Base-by-base conservation (phyloP, 768 basidiomycete species). In the Podaxis sp. region DNA sequence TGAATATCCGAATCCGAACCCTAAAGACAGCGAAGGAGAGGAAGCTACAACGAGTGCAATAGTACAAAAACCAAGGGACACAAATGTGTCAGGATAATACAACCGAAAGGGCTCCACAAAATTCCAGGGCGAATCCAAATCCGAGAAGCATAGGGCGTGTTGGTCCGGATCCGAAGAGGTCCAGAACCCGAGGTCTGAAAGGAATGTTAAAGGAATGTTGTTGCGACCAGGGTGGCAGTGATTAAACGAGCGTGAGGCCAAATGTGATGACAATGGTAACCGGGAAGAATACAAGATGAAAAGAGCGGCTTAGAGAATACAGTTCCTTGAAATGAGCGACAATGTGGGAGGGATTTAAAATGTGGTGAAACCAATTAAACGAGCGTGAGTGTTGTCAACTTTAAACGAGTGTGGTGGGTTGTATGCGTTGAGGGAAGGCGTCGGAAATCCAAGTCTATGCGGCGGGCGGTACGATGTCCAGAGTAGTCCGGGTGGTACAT, bases 261-360 rank as follows among this genome's bases (percentile, higher is more conserved):
- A 41, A 52, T 61, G 2, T 54, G 37, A 43, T 54, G 51, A 40
- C 58, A 59, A 24, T 27, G 19, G 40, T 29, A 52, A 43, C 41
- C 15, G n/a, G 41, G 25, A 38, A 51, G 27, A 43, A 53, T 22
- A 61, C 40, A 46, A 29, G 50, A 53, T 60, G 25, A 61, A 61
- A 43, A 24, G 59, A 61, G 29, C 38, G 59, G 54, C 40, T 37
- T 54, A 33, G 38, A 36, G 40, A 33, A 54, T 53, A 60, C 51
- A 60, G 19, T 40, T 54, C 22, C 15, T 25, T 15, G 12, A 41
- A 60, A 54, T 36, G 59, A 54, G 52, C 29, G 59, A 46, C 25
- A 15, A 52, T n/a, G 52, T 33, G 17, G 11, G 9, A 6, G 24
- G 3, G 55, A 41, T 57, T 15, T 15, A 15, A 24, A 43, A 27